phyloP scores from a whole-genome alignment of 2,329 filamentous ascomycete species.

The Sporothrix phasma region DNA sequence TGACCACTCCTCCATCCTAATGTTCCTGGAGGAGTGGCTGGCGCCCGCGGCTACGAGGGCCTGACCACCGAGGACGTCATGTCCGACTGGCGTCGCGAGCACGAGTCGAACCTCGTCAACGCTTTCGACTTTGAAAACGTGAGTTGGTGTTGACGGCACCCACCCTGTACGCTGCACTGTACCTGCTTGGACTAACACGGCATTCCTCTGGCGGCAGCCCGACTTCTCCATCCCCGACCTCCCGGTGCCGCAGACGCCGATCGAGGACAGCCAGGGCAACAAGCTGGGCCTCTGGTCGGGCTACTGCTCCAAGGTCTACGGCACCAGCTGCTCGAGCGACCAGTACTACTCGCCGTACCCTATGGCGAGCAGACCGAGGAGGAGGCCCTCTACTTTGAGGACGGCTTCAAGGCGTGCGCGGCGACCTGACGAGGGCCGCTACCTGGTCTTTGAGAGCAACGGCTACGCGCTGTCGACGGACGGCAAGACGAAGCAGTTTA shows the following conservation, averaged over 20 bases:
- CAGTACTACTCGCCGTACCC: conserved; percentile 30
- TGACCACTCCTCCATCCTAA: conserved; percentile 46
- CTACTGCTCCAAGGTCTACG: conserved; percentile 27
- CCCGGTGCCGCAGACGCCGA: conserved; percentile 34
- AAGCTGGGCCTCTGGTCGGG: conserved; percentile 36
- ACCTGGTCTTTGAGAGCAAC: conserved; percentile 39
- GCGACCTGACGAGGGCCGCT: conserved; percentile 46
- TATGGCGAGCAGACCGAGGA: conserved; percentile 33
- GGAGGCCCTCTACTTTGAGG: conserved; percentile 34
- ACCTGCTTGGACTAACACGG: background rate
- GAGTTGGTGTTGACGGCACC: background rate
- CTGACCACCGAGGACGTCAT: conserved; percentile 18
- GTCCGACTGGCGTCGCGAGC: conserved; percentile 23
- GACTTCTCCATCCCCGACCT: conserved; percentile 39
- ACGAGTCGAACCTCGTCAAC: conserved; percentile 22
- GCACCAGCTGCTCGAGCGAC: conserved; percentile 24
- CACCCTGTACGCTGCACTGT: background rate
- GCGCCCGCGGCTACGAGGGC: conserved; percentile 26
- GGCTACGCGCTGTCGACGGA: conserved; percentile 34
- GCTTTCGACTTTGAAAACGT: conserved; percentile 23
- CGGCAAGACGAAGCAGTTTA: conserved; percentile 17
- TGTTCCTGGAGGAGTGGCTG: conserved; percentile 34
- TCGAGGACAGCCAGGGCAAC: conserved; percentile 31
- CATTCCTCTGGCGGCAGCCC: conserved; percentile 24
- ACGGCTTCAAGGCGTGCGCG: conserved; percentile 45